Evolutionary conservation across 2,329 filamentous ascomycete genomes (phyloP), one percentile per base, ranked within the genome.

Genomic region (Fusarium duplospermum): DNA sequence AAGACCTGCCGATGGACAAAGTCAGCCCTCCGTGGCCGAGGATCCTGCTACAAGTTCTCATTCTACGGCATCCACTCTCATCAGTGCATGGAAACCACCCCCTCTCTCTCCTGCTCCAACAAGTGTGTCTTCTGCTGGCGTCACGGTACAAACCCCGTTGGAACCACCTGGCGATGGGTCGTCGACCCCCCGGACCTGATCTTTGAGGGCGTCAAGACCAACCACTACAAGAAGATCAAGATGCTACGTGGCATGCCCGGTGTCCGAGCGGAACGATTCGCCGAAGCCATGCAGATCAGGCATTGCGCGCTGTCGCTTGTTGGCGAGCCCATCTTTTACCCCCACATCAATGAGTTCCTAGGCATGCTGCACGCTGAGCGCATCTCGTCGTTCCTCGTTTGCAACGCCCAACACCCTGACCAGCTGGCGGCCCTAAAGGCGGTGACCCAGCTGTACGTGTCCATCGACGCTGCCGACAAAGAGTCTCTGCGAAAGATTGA

Each of bases 61-160:
- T 97, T 99, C 83, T 99, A 99, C 83, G 96, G 96, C 58, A 99
- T 99, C 82, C 91, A 93, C 74, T 98, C 95, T 0, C 96, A 99
- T 80, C 93, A 97, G 71, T 99, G 96, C 83, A 99, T 99, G 96
- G 96, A 99, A 84, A 96, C 96, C 2, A 98, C 96, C 0, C 96
- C 96, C 0, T 98, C 95, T 0, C 89, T 99, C 5, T 97, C 94
- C 11, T 99, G 96, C 87, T 96, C 93, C 72, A 98, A 98, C 86
- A 98, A 99, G 83, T 98, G 96, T 82, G 94, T 99, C 75, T 99
- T 98, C 83, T 99, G 96, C 88, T 99, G 96, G 96, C 92, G 96
- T 8, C 96, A 98, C 81, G 96, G 96, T 62, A 98, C 96, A 0
- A 99, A 98, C 81, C 96, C 96, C 0, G 96, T 98, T 0, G 95